Base-by-base conservation (phyloP, 169 alveolate genomes). In the Pseudocohnilembus persalinus region DNA sequence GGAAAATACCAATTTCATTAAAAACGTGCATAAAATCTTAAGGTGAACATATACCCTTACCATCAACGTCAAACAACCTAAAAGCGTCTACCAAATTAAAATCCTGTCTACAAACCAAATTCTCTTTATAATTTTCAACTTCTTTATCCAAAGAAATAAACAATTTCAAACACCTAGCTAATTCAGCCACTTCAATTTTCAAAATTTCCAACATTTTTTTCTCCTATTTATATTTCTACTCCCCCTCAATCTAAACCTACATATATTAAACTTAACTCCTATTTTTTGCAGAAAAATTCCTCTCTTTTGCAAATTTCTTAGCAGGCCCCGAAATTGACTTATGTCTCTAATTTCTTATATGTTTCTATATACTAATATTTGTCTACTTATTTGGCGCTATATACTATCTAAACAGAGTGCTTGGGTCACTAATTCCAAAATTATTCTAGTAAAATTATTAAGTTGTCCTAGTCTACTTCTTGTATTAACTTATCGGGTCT, bases 31-130 rank as follows among this genome's bases (percentile, higher is more conserved):
- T 63, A 29, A 79, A 49, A n/a, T 79, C 84, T n/a, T 63, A 29
- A 6, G 64, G 33, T 16, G 28, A 28, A 28, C 35, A 34, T 0
- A 33, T 11, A 0, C 84, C 84, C 29, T 79, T 79, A 27, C 84
- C 84, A 79, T 79, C 84, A 49, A 79, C 76, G 63, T 79, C 84
- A 31, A 79, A 79, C 16, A 79, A 1, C 49, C 84, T 34, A 49
- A 63, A 79, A 0, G 84, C 74, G 29, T 79, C 76, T 0, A 79
- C 26, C 1, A 64, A 33, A 79, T 79, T 79, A 63, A 79, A 79
- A 49, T 79, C 74, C n/a, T 15, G n/a, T 16, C 74, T 49, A 63
- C 35, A 49, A 1, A 79, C 77, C 20, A 79, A 63, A 20, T 64
- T 35, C 25, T 79, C 63, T 63, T 79, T 79, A 25, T 33, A 30